Evolutionary conservation across 768 basidiomycete species (phyloP), one percentile per base, ranked within the genome.

Genomic region (Termitomyces sp.): DNA sequence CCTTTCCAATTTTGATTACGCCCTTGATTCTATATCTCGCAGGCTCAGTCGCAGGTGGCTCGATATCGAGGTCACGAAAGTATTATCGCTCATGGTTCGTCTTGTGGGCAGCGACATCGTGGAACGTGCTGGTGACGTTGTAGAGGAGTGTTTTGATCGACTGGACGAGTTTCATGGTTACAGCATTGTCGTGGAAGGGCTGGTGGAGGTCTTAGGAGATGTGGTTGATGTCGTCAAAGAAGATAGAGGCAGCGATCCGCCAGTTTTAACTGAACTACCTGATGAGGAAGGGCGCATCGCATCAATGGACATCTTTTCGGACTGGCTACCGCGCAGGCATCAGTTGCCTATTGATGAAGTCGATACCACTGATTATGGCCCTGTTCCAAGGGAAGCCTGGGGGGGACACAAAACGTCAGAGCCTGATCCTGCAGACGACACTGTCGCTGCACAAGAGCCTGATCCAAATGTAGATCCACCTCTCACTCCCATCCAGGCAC

Each of bases 121-220:
- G 0, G 87, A 91, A 50, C 87, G 87, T 66, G 95, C 97, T 8
- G 87, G 89, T 14, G 97, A 98, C 71, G 87, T 98, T 10, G 94
- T 98, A 10, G 96, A 97, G 72, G 96, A 97, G 72, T 96, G 96
- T 63, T 98, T 98, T 66, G 96, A 98, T 73, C 86, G 95, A 34
- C 79, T 98, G 20, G 97, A 98, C 68, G 94, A 97, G 65, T 98
- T 86, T 70, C 96, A 98, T 72, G 96, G 95, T 14, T 98, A 99
- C 73, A 86, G 87, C 25, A 71, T 87, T 32, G 75, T 98, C 25
- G 92, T 96, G 2, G 91, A 94, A 63, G 91, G 93, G 0, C 79
- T 99, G 3, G 79, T 98, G 31, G 92, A 92, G 50, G 96, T 97
- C 8, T 74, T 99, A 49, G 83, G 83, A 46, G 92, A 96, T 63